Evolutionary conservation across 1,139 yeast genomes (phyloP).

Genomic region (Waltiozyma sp.): DNA sequence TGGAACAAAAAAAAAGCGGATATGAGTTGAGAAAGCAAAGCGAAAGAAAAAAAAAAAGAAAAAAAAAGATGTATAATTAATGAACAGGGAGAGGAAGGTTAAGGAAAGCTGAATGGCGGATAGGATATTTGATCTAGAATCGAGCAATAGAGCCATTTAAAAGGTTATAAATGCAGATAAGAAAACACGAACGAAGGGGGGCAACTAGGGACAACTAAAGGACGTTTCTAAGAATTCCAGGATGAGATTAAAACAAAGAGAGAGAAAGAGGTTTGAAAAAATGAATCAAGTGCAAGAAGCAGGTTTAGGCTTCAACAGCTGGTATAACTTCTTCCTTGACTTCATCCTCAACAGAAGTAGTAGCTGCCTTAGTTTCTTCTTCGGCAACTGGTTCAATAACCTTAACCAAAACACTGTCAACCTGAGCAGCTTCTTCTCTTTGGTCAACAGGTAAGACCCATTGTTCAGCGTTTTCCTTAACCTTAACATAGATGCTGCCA

Average conservation of each 20-base stretch:
- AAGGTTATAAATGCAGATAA: background rate
- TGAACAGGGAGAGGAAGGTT: no score
- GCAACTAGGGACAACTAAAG: no score
- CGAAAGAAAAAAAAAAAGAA: no score
- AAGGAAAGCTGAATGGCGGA: no score
- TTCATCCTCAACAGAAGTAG: slow-evolving; percentile 4
- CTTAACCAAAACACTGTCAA: slow-evolving; percentile 15
- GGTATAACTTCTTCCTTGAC: slow-evolving; percentile 1
- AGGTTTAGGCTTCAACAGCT: background rate
- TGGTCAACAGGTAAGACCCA: slow-evolving; percentile 40
- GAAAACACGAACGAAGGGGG: background rate
- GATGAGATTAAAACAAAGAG: no score
- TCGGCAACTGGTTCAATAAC: slow-evolving; percentile 1
- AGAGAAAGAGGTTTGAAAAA: no score
- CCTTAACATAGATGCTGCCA: slow-evolving; percentile 30
- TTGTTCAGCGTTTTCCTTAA: slow-evolving; percentile 29
- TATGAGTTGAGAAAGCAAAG: no score
- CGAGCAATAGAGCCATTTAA: background rate
- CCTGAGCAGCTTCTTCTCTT: slow-evolving; percentile 30
- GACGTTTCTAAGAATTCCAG: background rate
- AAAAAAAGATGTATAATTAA: no score
- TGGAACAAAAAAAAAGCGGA: no score
- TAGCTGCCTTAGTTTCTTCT: slow-evolving; percentile 6
- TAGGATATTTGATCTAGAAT: no score
- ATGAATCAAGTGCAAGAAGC: no score